Percentiles rank a stretch among this genome's conserved stretches.
These are phyloP conservation scores for Phoenix dactylifera DNA, from an alignment of 176 grass and related monocot genomes.

Conservation along the genomic window DNA sequence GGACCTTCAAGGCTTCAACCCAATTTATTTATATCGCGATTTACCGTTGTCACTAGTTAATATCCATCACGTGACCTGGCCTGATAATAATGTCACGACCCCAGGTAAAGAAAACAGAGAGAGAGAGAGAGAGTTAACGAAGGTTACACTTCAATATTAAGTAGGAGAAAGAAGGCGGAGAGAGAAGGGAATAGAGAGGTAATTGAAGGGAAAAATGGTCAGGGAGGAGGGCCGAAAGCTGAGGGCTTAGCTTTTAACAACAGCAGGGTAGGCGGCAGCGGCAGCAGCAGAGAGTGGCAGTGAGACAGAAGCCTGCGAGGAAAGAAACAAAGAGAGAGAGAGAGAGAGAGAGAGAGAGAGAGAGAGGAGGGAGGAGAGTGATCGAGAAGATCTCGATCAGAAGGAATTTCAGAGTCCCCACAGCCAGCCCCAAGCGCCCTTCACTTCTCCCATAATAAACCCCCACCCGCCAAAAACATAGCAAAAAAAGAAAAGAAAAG, in stretches of 20 bases:
- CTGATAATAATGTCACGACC: too few relatives aligned
- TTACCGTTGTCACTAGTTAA: too few relatives aligned
- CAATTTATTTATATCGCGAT: too few relatives aligned
- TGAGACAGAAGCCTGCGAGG: slow-evolving; percentile 15
- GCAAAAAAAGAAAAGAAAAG: not conserved
- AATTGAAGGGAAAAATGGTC: not conserved
- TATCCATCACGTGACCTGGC: too few relatives aligned
- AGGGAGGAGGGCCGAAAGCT: slow-evolving; percentile 13
- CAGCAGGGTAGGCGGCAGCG: not conserved
- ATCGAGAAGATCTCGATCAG: slow-evolving; percentile 29
- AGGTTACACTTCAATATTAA: too few relatives aligned
- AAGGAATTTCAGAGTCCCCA: slow-evolving; percentile 52
- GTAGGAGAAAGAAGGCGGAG: not conserved
- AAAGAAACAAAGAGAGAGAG: slow-evolving; percentile 5
- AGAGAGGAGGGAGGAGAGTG: slow-evolving; percentile 5
- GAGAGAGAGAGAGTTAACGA: not conserved
- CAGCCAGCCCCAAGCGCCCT: slow-evolving; percentile 6
- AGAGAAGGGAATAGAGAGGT: not conserved
- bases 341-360: too few relatives aligned
- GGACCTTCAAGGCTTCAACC: too few relatives aligned
- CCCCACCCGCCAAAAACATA: not conserved
- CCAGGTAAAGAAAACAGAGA: too few relatives aligned
- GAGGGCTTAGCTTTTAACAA: slow-evolving; percentile 24
- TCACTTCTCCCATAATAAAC: too few relatives aligned
- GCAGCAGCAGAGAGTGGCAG: not conserved